Evolutionary conservation across 2,329 filamentous ascomycete genomes (phyloP).

Genomic region (Ascocoryne sarcoides): DNA sequence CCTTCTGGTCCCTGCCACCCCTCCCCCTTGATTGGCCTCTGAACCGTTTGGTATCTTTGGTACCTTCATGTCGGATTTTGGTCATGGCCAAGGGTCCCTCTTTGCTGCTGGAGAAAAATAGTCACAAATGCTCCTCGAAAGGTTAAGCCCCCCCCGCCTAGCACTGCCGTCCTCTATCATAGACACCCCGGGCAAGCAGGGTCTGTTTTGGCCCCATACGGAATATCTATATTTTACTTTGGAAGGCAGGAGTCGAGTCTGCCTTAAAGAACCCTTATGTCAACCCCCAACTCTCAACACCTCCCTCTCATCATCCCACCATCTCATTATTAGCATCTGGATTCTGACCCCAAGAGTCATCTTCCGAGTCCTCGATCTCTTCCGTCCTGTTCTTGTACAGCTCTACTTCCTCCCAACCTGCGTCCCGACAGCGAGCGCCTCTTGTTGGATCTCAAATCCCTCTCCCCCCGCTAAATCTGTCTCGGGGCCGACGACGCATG

Average conservation of each 20-base stretch:
- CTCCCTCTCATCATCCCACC: not conserved
- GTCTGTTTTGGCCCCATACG: constrained; percentile 1
- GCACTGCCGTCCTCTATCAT: constrained; percentile 1
- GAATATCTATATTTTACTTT: not conserved
- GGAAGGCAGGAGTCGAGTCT: not conserved
- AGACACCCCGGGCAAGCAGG: not conserved
- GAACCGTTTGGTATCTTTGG: not conserved
- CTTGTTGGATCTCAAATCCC: constrained; percentile 6
- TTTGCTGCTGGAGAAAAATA: too few relatives aligned
- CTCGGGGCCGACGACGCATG: constrained; percentile 7
- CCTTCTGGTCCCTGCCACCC: too few relatives aligned
- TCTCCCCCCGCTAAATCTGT: constrained; percentile 8
- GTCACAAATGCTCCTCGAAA: too few relatives aligned
- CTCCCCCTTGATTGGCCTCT: too few relatives aligned
- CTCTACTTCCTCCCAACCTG: not conserved
- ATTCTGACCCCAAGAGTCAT: not conserved
- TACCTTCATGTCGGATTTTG: constrained; percentile 1
- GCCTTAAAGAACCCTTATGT: not conserved
- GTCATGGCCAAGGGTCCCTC: too few relatives aligned
- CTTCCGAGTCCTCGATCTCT: not conserved
- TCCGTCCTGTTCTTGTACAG: not conserved
- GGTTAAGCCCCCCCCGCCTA: not conserved
- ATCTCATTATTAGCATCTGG: not conserved
- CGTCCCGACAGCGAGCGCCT: constrained; percentile 2
- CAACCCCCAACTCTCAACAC: not conserved